Conservation (phyloP, 2,329 filamentous ascomycete species). For the Colletotrichum sojae region DNA sequence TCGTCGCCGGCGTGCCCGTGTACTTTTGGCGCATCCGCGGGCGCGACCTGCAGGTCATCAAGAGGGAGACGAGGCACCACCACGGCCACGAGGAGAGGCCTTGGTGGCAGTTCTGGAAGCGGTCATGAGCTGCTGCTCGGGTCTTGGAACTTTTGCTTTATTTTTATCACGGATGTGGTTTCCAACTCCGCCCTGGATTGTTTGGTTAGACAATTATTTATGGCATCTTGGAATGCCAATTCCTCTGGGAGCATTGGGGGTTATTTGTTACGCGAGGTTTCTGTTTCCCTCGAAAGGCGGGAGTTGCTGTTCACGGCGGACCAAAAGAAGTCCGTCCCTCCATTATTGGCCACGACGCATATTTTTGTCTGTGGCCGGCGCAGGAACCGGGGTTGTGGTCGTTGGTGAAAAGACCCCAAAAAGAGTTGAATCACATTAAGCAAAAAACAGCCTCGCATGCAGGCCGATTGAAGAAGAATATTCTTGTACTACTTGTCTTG, state of each 20-base stretch:
- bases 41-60: constrained; percentile 66
- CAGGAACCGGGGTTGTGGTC: no score
- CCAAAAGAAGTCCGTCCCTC: background rate
- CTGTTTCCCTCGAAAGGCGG: background rate
- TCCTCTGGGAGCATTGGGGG: constrained; percentile 4
- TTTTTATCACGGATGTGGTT: background rate
- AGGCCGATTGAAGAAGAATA: constrained; percentile 54
- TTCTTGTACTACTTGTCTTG: constrained; percentile 54
- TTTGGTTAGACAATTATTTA: constrained; percentile 8
- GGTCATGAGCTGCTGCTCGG: constrained; percentile 45
- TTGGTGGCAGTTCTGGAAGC: constrained; percentile 75
- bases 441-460: no score
- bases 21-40: constrained; percentile 89
- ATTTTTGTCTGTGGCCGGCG: no score
- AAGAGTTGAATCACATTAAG: no score
- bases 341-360: no score
- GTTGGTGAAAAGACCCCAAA: no score
- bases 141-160: background rate
- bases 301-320: background rate
- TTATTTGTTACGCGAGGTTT: background rate
- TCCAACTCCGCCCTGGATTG: background rate
- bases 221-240: background rate
- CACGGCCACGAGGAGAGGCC: constrained; percentile 48
- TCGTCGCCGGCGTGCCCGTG: constrained; percentile 85
- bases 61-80: constrained; percentile 53